Conservation (phyloP, 306 rosid species). For the Pyrus bretschneideri region DNA sequence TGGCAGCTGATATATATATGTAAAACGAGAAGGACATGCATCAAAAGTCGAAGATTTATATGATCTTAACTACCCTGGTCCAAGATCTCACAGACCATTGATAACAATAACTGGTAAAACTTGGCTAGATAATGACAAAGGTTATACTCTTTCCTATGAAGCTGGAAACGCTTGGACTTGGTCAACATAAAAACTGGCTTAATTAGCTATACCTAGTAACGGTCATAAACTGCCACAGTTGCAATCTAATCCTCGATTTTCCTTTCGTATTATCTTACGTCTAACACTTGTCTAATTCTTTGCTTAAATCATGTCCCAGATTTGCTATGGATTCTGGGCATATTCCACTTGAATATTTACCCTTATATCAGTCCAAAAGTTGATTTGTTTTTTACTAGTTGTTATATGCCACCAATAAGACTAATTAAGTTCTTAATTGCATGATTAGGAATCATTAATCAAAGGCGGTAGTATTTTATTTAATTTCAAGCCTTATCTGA, state of each 20-base stretch:
- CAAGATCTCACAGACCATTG: background rate
- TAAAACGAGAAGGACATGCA: background rate
- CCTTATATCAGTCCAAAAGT: background rate
- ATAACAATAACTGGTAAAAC: background rate
- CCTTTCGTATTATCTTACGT: background rate
- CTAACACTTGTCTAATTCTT: background rate
- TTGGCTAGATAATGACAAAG: background rate
- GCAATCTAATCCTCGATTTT: background rate
- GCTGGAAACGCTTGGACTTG: background rate
- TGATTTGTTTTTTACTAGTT: background rate
- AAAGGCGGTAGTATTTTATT: background rate
- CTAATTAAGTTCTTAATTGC: background rate
- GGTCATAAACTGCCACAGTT: background rate
- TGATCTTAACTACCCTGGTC: background rate
- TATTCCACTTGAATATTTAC: background rate
- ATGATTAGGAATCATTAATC: slow-evolving; percentile 3
- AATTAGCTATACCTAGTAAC: background rate
- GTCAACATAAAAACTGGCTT: background rate
- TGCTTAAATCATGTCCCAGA: slow-evolving; percentile 5
- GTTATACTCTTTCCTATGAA: background rate
- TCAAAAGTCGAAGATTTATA: background rate
- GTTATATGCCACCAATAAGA: background rate
- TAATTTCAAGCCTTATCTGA: background rate
- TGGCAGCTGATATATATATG: background rate
- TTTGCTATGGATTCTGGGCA: slow-evolving; percentile 1